A percentile compares a stretch with the other conserved stretches of the same genome.
phyloP scores from a whole-genome alignment of 306 rosid genomes.

The Medicago lupulina region DNA sequence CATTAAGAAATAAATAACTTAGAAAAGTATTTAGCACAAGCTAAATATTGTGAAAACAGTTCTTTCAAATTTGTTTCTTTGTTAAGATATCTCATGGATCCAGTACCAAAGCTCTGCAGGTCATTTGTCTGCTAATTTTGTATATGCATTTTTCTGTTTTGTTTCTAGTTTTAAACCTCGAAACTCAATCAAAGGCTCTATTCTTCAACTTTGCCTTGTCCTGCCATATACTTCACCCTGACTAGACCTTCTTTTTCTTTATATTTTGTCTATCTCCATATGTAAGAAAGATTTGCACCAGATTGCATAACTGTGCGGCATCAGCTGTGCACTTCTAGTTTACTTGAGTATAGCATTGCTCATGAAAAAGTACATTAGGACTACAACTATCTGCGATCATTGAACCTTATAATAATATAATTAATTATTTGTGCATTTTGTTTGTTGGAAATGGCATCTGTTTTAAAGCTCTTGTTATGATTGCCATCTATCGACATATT shows the following conservation, averaged over 20 bases:
- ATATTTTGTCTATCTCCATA: background rate
- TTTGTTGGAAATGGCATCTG: background rate
- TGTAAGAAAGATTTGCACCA: conserved; percentile 29
- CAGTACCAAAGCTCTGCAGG: conserved; percentile 19
- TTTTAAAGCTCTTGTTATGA: conserved; percentile 3
- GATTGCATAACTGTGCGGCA: conserved; percentile 21
- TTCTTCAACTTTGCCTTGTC: conserved; percentile 22
- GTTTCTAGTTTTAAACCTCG: conserved; percentile 2
- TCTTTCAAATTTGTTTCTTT: conserved; percentile 22
- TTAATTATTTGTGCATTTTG: conserved; percentile 23
- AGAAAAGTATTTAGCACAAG: conserved; percentile 23
- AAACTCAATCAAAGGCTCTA: background rate
- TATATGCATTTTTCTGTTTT: conserved; percentile 28
- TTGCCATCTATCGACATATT: conserved; percentile 31
- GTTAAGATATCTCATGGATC: conserved; percentile 30
- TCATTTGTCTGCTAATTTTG: conserved; percentile 12
- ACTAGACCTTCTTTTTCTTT: conserved; percentile 8
- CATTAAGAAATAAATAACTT: conserved; percentile 21
- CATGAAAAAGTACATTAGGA: conserved; percentile 18
- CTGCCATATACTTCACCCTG: background rate
- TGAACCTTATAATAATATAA: conserved; percentile 27
- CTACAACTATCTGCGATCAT: conserved; percentile 1
- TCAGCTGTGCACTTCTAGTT: background rate
- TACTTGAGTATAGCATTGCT: conserved; percentile 17
- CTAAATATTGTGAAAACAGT: conserved; percentile 4